Conservation (phyloP, 2,329 filamentous ascomycete species). For the Calonectria pauciramosa region DNA sequence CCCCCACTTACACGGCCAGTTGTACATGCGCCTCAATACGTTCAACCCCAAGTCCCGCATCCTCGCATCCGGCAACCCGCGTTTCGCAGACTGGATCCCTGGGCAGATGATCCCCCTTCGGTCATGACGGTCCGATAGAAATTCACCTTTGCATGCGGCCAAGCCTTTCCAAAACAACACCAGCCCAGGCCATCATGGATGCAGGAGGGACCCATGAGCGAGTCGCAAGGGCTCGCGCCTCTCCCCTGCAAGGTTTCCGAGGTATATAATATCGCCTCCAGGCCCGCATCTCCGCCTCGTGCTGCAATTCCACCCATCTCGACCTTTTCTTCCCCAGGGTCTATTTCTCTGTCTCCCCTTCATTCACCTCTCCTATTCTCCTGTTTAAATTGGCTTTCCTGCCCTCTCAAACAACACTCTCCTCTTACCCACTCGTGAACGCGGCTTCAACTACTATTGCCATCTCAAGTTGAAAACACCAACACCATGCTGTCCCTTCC, state of each 20-base stretch:
- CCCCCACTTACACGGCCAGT: slow-evolving; percentile 31
- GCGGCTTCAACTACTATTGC: neutral
- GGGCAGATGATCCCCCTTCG: slow-evolving; percentile 55
- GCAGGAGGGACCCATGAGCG: slow-evolving; percentile 15
- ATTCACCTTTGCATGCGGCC: slow-evolving; percentile 26
- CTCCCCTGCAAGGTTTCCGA: slow-evolving; percentile 30
- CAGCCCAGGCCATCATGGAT: slow-evolving; percentile 32
- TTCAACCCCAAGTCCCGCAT: slow-evolving; percentile 6
- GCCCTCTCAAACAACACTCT: neutral
- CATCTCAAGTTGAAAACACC: slow-evolving; percentile 12
- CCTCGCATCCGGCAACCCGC: slow-evolving; percentile 27
- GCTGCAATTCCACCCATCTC: slow-evolving; percentile 6
- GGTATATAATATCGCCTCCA: slow-evolving; percentile 44
- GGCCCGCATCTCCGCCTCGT: slow-evolving; percentile 31
- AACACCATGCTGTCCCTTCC: slow-evolving; percentile 68
- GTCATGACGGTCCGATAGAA: slow-evolving; percentile 65
- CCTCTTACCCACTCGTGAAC: neutral
- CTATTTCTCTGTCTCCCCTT: neutral
- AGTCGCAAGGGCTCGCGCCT: slow-evolving; percentile 17
- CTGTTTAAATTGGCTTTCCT: neutral
- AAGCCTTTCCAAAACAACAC: slow-evolving; percentile 34
- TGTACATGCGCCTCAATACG: slow-evolving; percentile 5
- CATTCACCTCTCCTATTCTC: neutral
- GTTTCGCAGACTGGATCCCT: slow-evolving; percentile 34
- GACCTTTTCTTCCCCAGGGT: neutral